phyloP scores from a whole-genome alignment of 2,329 filamentous ascomycete species.

The Venturia pyrina region DNA sequence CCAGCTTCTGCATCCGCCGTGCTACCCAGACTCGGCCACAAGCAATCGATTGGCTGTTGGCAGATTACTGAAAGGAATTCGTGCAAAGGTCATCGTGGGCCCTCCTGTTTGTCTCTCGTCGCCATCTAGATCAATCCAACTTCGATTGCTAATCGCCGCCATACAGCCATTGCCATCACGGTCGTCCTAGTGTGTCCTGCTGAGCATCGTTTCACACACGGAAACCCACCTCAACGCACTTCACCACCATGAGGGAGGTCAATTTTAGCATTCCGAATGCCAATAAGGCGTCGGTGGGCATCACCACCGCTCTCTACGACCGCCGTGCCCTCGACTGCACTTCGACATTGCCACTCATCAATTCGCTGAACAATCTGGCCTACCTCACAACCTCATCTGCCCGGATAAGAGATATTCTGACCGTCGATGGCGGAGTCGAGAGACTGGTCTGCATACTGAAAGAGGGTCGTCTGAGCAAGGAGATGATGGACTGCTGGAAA shows the following conservation, averaged over 20 bases:
- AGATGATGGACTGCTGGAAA: conserved; percentile 99
- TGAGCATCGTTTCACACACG: conserved; percentile 10
- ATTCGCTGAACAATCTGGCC: conserved; percentile 96
- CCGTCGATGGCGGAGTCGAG: conserved; percentile 97
- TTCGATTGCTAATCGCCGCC: conserved; percentile 2
- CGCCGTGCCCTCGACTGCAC: conserved; percentile 96
- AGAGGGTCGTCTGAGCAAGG: conserved; percentile 81
- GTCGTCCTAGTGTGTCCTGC: neutral
- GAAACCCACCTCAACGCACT: neutral
- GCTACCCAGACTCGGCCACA: conserved; percentile 1
- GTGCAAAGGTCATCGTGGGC: neutral
- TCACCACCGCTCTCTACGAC: conserved; percentile 97
- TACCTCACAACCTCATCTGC: conserved; percentile 97
- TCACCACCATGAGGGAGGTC: conserved; percentile 85
- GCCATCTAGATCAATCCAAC: neutral
- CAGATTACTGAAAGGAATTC: neutral
- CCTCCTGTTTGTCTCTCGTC: neutral
- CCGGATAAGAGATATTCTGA: conserved; percentile 93
- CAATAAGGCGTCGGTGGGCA: conserved; percentile 98
- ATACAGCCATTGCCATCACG: conserved; percentile 1
- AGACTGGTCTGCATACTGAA: conserved; percentile 95
- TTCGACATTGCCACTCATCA: conserved; percentile 93
- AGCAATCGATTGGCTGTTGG: neutral
- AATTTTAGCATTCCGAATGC: conserved; percentile 99
- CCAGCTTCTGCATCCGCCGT: neutral